Percentiles rank a stretch among this genome's conserved stretches.
phyloP scores from a whole-genome alignment of 1,139 yeast species.

The Kodamaea sp. region DNA sequence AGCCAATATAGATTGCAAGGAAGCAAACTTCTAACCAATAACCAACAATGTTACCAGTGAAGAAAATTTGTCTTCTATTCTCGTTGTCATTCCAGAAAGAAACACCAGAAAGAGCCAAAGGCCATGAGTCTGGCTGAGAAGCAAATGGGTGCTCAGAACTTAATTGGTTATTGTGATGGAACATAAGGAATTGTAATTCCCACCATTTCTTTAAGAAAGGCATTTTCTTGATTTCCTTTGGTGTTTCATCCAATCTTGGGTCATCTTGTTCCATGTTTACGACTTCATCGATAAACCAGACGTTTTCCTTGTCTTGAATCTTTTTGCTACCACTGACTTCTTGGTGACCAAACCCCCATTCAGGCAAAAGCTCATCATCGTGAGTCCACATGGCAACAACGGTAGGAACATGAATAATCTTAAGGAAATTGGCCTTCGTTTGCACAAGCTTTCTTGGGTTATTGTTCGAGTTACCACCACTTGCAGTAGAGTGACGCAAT shows the following conservation, averaged over 20 bases:
- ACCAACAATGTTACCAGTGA: conserved; percentile 84
- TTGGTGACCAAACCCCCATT: conserved; percentile 89
- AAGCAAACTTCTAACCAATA: conserved; percentile 84
- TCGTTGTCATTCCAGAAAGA: conserved; percentile 89
- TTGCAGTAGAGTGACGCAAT: conserved; percentile 49
- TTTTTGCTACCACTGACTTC: conserved; percentile 95
- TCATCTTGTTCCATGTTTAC: conserved; percentile 53
- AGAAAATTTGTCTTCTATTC: conserved; percentile 70
- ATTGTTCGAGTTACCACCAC: conserved; percentile 35
- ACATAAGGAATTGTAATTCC: conserved; percentile 87
- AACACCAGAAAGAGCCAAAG: conserved; percentile 86
- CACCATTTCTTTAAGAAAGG: conserved; percentile 84
- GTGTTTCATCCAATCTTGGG: conserved; percentile 54
- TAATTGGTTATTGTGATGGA: conserved; percentile 84
- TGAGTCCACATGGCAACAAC: conserved; percentile 96
- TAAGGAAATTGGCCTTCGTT: conserved; percentile 67
- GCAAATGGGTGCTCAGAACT: conserved; percentile 94
- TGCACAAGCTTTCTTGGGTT: conserved; percentile 50
- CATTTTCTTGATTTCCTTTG: conserved; percentile 53
- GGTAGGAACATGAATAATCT: conserved; percentile 77
- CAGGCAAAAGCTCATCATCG: conserved; percentile 76
- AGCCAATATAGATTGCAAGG: conserved; percentile 62
- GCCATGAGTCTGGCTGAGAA: conserved; percentile 92
- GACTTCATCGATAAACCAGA: conserved; percentile 78
- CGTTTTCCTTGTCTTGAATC: conserved; percentile 58